Evolutionary conservation across 1,139 yeast genomes (phyloP).

Genomic region (Taphrina wiesneri): DNA sequence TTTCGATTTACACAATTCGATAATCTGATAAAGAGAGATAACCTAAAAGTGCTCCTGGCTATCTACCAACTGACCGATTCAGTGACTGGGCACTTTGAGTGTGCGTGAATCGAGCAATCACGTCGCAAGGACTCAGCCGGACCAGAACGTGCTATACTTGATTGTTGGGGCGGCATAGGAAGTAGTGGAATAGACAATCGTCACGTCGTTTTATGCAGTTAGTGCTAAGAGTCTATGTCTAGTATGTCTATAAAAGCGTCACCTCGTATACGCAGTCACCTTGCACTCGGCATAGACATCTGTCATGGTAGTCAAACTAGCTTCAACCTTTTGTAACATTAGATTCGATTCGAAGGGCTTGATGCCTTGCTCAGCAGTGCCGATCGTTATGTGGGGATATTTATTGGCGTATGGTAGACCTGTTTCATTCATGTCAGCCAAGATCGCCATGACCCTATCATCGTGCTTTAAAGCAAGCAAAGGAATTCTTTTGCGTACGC

Average conservation of each 20-base stretch:
- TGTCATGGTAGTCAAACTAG: not conserved
- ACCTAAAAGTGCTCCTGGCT: not conserved
- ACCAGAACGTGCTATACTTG: too few species aligned
- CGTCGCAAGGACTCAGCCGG: too few species aligned
- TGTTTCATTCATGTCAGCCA: constrained; percentile 47
- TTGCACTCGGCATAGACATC: not conserved
- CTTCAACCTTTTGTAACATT: constrained; percentile 44
- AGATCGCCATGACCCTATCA: constrained; percentile 57
- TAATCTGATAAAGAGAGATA: not conserved
- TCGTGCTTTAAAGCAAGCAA: constrained; percentile 56
- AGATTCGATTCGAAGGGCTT: constrained; percentile 57
- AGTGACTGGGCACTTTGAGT: too few species aligned
- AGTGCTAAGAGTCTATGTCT: not conserved
- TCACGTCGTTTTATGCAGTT: not conserved
- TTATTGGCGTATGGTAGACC: constrained; percentile 50
- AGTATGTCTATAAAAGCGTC: not conserved
- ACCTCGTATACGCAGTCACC: not conserved
- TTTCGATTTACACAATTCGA: not conserved
- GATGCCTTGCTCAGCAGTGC: constrained; percentile 54
- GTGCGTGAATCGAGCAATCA: not conserved
- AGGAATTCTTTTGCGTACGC: constrained; percentile 44
- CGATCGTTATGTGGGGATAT: constrained; percentile 74
- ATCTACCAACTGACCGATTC: too few species aligned
- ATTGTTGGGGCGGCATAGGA: too few species aligned
- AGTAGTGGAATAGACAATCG: too few species aligned